phyloP scores from a whole-genome alignment of 2,329 filamentous ascomycete genomes.

The Colletotrichum cuscutae region DNA sequence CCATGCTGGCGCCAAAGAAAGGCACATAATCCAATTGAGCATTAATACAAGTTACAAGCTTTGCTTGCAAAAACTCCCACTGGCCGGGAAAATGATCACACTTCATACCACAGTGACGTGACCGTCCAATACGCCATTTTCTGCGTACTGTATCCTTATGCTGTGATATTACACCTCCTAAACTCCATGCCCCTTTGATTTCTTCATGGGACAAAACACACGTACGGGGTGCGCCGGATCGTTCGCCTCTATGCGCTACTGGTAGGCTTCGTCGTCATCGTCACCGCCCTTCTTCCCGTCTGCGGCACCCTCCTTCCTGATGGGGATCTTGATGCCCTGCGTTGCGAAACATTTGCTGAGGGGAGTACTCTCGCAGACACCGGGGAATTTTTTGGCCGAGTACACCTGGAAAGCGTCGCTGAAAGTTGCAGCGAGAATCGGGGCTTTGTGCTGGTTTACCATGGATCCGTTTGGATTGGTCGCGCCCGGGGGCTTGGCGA shows the following conservation, averaged over 20 bases:
- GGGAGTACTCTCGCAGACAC: conserved; percentile 92
- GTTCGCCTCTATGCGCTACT: not conserved
- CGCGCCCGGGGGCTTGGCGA: conserved; percentile 50
- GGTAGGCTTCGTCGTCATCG: conserved; percentile 56
- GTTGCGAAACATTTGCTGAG: conserved; percentile 92
- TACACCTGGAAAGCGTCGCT: conserved; percentile 93
- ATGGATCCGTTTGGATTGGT: conserved; percentile 50
- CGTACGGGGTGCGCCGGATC: too few relatives aligned
- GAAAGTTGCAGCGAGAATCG: conserved; percentile 86
- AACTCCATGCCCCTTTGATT: conserved; percentile 2
- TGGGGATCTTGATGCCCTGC: conserved; percentile 97
- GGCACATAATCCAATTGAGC: not conserved
- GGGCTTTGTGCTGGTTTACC: conserved; percentile 80
- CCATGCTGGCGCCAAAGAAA: not conserved
- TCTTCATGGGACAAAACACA: not conserved
- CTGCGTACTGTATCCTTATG: not conserved
- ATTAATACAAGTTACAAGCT: not conserved
- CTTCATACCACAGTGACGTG: not conserved
- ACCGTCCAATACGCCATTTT: not conserved
- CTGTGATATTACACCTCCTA: not conserved
- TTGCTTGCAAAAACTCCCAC: not conserved
- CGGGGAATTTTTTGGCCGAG: conserved; percentile 97
- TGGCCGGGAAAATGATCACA: not conserved
- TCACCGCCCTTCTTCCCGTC: conserved; percentile 62
- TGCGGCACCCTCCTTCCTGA: conserved; percentile 78